Base-by-base conservation (phyloP, 2,329 filamentous ascomycete species). In the Leptographium radiaticola region DNA sequence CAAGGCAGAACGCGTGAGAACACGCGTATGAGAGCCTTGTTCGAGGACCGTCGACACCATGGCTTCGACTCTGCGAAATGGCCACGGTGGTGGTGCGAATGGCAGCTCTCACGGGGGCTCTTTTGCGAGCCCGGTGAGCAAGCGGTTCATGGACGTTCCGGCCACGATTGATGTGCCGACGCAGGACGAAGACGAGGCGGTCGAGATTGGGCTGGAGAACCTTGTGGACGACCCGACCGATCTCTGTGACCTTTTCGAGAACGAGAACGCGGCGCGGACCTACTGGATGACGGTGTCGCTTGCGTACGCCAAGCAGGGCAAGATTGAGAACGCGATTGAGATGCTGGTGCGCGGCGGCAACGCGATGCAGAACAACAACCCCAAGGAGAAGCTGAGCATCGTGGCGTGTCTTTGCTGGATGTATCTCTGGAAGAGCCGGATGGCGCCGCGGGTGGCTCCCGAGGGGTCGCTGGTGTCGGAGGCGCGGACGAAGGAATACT, bases 231-330 rank as follows among this genome's bases (percentile, higher is more conserved):
- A 97, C 65, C 88, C 89, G 20, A 95, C 87, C 48, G 93, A 98
- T 71, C 79, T 98, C 6, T 98, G 93, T 68, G 93, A 88, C 34
- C 78, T 98, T 51, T 82, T 98, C 59, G 91, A 98, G 71, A 95
- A 93, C 64, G 94, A 98, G 68, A 83, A 85, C 64, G 90, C 89
- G 16, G 86, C 88, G 40, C 89, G 91, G 63, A 88, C 84, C 52
- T 94, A 94, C 62, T 98, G 94, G 94, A 91, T 98, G 76, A 91
- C 89, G n/a, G 93, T 97, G 60, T 87, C 94, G 44, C 77, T 97
- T 56, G 91, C 91, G 49, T 98, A 98, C 65, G 91, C 93, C 43
- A 98, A 97, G 72, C 89, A 95, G 71, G 84, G 85, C 65, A 95
- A 95, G 71, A 81, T 93, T 58, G 90, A 96, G 65, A 87, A 93